These are phyloP conservation scores for Curvularia eragrostidis DNA, from an alignment of 2,329 filamentous ascomycete species.

Conservation along the genomic window DNA sequence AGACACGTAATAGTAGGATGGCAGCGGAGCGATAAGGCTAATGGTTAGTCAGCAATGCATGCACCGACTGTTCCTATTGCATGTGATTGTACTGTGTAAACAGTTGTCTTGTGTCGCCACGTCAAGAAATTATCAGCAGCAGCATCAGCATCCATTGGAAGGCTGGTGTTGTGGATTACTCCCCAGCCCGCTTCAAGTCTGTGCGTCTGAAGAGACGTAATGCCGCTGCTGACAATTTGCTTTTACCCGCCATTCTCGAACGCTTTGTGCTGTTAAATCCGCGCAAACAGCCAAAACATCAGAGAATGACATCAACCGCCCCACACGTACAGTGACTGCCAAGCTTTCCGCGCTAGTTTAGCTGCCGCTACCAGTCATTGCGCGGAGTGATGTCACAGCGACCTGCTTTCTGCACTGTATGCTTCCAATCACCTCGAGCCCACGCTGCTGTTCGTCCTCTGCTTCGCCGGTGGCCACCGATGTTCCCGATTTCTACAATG, in stretches of 20 bases:
- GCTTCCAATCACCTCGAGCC: conserved; percentile 8
- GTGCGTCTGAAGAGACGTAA: background rate
- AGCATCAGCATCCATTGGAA: background rate
- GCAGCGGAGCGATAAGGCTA: background rate
- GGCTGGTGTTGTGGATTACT: background rate
- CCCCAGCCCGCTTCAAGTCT: background rate
- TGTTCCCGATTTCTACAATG: background rate
- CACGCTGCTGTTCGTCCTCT: background rate
- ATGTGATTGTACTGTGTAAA: no score
- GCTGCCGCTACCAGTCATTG: background rate
- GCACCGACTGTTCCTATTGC: background rate
- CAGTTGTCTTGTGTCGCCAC: background rate
- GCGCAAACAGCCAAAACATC: background rate
- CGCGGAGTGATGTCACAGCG: conserved; percentile 7
- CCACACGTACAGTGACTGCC: conserved; percentile 3
- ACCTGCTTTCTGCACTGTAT: background rate
- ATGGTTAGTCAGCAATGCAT: background rate
- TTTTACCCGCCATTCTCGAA: background rate
- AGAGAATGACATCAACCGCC: conserved; percentile 14
- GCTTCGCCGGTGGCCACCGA: conserved; percentile 7
- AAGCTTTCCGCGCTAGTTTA: conserved; percentile 14
- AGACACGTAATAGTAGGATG: background rate
- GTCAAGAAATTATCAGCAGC: background rate
- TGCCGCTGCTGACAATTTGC: background rate
- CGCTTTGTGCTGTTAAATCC: background rate